Base-by-base conservation (phyloP, 441 rosid genomes). In the Bocquillonia castaneifolia region DNA sequence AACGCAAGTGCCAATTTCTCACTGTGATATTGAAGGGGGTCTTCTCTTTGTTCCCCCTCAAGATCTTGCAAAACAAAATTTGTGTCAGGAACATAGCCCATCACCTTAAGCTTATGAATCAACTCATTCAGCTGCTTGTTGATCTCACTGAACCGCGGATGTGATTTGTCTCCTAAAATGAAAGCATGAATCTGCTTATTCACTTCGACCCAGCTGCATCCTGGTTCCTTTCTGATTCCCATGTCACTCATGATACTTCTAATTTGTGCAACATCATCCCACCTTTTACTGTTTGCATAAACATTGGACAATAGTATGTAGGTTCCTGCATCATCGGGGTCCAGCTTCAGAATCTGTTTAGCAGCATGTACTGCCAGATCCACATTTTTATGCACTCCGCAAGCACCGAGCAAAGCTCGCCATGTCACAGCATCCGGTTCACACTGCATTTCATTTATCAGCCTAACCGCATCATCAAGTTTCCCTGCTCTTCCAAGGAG, bases 181-280 rank as follows among this genome's bases (percentile, higher is more conserved):
- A 88, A 88, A 48, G 89, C 82, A 72, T 88, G 94, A 47, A 90
- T 82, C 76, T 83, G 72, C 74, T 80, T 86, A 68, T 78, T 74
- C 70, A 81, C 86, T 82, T 90, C 93, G 58, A 88, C 76, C 93
- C 93, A 88, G 77, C 93, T 90, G 61, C 90, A 86, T 70, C 96
- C 93, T 7, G 93, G 89, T 48, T 82, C 88, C 78, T 90, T 86
- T 69, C 55, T 78, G 34, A 88, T 74, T 63, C 88, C 86, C 55
- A 69, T 77, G 64, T 74, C 70, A 71, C 71, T 78, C 96, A 88
- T 88, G 0, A 13, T 65, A 68, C 63, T 86, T 72, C 92, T 75
- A 22, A 81, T 70, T 54, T 79, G 77, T 28, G 81, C 82, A 68
- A 81, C 96, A 37, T 82, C 85, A 0, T 84, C 76, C 91, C 96